Evolutionary conservation across 2,329 filamentous ascomycete species (phyloP), one percentile per base, ranked within the genome.

Genomic region (Phyllosticta paracitricarpa): DNA sequence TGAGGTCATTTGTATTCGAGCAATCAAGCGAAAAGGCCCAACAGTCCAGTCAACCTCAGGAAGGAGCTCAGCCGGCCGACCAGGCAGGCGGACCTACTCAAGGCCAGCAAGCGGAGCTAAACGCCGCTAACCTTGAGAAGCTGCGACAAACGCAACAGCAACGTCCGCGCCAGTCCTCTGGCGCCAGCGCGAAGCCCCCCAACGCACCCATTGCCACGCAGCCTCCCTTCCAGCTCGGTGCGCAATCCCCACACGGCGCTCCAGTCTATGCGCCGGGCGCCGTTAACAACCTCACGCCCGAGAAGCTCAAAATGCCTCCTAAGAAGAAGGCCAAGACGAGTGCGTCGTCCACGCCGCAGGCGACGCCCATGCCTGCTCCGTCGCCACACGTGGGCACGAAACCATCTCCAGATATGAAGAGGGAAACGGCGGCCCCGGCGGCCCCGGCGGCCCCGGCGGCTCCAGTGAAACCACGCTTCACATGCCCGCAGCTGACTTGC

Each of bases 221-320:
- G 51, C 78, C 82, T 30, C 81, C 81, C 10, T 83, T 83, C 66
- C 71, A 72, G 9, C 77, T 77, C 55, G 78, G 78, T 59, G 78
- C 76, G 17, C 76, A 78, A 26, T 82, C 81, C 56, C 82, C 82
- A 17, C 78, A 81, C 60, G 83, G 83, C 25, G 77, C 84, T 61
- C 82, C 84, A 8, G 79, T 80, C 63, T 82, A 81, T 58, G 55
- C 55, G 26, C 53, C 53, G 7, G 82, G 83, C 61, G 77, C 76
- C 8, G 75, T 77, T 22, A 78, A 77, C 22, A 76, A 78, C 57
- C 76, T 85, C 56, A 82, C 79, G 4, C 77, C 79, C 10, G 80
- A 82, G 57, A 81, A 84, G 64, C 76, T 87, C 55, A 81, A 83
- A 55, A 71, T 86, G 25, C 84, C 83, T 19, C 77, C 79, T 2